A percentile compares a stretch with the other conserved stretches of the same genome.
These are phyloP conservation scores for Ceriops tagal DNA, from an alignment of 345 rosid species.

Conservation along the genomic window DNA sequence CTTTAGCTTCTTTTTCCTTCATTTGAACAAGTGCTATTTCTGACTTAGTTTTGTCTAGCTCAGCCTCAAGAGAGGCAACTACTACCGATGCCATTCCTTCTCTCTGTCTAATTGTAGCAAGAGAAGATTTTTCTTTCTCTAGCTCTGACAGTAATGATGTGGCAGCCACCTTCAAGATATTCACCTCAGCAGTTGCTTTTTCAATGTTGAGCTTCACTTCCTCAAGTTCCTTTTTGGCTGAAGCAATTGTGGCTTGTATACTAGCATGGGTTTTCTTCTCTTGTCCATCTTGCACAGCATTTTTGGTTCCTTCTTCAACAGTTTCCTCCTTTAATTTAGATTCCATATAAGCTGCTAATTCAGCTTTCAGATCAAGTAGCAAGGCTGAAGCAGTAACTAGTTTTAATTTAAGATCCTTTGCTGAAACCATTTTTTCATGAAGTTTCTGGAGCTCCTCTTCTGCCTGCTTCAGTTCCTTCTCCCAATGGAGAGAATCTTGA, in stretches of 20 bases:
- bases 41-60: slow-evolving; percentile 56
- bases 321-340: slow-evolving; percentile 46
- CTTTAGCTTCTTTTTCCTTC: slow-evolving; percentile 64
- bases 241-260: slow-evolving; percentile 55
- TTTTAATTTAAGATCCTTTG: slow-evolving; percentile 70
- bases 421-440: slow-evolving; percentile 56
- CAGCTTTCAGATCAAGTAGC: slow-evolving; percentile 75
- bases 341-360: slow-evolving; percentile 71
- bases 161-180: slow-evolving; percentile 66
- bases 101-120: slow-evolving; percentile 60
- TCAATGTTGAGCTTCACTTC: slow-evolving; percentile 75
- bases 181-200: slow-evolving; percentile 70
- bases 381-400: slow-evolving; percentile 61
- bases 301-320: slow-evolving; percentile 26
- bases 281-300: slow-evolving; percentile 27
- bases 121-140: slow-evolving; percentile 57
- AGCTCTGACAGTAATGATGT: slow-evolving; percentile 58
- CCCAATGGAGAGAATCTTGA: slow-evolving; percentile 78
- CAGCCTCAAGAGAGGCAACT: slow-evolving; percentile 73
- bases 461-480: slow-evolving; percentile 76
- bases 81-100: slow-evolving; percentile 84
- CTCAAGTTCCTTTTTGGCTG: slow-evolving; percentile 78
- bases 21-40: slow-evolving; percentile 52
- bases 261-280: slow-evolving; percentile 43
- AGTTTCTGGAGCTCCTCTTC: slow-evolving; percentile 80